A percentile compares a stretch with the other conserved stretches of the same genome.
Evolutionary conservation across 768 basidiomycete genomes (phyloP).

Genomic region (Xerocomellus intermedius): DNA sequence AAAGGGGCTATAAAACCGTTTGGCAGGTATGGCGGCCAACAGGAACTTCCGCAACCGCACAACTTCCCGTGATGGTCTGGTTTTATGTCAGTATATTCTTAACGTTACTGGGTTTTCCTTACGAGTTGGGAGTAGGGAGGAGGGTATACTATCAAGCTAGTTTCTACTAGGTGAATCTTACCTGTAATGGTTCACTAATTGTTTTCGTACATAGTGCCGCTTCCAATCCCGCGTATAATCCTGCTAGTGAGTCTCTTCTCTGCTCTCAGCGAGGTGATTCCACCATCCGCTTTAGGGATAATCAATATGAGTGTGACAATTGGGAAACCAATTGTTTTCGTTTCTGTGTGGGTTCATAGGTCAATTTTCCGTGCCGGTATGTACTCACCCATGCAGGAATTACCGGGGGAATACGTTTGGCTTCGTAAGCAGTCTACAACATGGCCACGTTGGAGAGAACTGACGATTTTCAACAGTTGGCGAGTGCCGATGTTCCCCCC

Average conservation of each 20-base stretch:
- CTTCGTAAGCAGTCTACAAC: slow-evolving; percentile 6
- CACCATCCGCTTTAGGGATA: slow-evolving; percentile 3
- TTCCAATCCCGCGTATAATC: slow-evolving; percentile 16
- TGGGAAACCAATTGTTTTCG: slow-evolving; percentile 18
- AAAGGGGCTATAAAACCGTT: not conserved
- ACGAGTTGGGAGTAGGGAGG: slow-evolving; percentile 6
- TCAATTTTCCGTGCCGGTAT: not conserved
- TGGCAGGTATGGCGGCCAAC: slow-evolving; percentile 20
- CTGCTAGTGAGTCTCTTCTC: slow-evolving; percentile 8
- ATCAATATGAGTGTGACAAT: slow-evolving; percentile 5
- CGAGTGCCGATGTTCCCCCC: slow-evolving; percentile 44
- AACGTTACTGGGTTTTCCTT: not conserved
- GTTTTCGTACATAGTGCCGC: slow-evolving; percentile 7
- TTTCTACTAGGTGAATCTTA: not conserved
- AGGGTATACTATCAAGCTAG: slow-evolving; percentile 11
- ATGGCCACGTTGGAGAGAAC: not conserved
- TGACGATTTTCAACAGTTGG: slow-evolving; percentile 36
- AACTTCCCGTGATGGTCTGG: slow-evolving; percentile 22
- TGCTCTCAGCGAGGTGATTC: not conserved
- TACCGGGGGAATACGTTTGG: slow-evolving; percentile 19
- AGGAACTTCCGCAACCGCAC: not conserved
- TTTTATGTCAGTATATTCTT: slow-evolving; percentile 12
- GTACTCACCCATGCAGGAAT: slow-evolving; percentile 8
- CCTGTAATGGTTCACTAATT: not conserved
- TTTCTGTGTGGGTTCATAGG: slow-evolving; percentile 10